Evolutionary conservation across 2,329 filamentous ascomycete species (phyloP).

Genomic region (Kalmusia sp.): DNA sequence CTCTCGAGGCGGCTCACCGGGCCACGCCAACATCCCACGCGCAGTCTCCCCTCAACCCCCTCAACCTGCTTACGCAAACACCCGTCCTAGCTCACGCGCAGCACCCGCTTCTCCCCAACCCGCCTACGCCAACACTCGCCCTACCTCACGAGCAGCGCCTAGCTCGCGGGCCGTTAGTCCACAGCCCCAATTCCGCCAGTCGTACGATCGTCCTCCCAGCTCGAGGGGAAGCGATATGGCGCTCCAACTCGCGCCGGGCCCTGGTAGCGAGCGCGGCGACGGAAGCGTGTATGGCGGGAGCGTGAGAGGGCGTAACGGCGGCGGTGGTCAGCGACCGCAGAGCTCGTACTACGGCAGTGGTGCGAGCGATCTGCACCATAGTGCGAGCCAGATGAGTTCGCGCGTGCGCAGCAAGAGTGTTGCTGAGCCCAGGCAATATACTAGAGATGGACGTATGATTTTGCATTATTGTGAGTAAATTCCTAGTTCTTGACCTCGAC

Average conservation of each 20-base stretch:
- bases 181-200: constrained; percentile 58
- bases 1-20: constrained; percentile 48
- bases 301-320: constrained; percentile 41
- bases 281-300: constrained; percentile 51
- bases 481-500: background rate
- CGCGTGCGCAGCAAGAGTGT: constrained; percentile 79
- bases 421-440: constrained; percentile 85
- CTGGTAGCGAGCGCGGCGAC: constrained; percentile 44
- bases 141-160: constrained; percentile 39
- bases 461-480: constrained; percentile 85
- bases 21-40: constrained; percentile 40
- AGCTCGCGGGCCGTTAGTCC: constrained; percentile 58
- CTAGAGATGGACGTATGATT: constrained; percentile 84
- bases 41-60: constrained; percentile 54
- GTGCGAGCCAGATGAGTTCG: constrained; percentile 48
- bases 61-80: constrained; percentile 2
- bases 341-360: constrained; percentile 52
- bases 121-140: constrained; percentile 35
- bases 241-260: constrained; percentile 51
- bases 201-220: constrained; percentile 58
- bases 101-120: constrained; percentile 46
- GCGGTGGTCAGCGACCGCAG: constrained; percentile 43
- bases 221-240: constrained; percentile 52
- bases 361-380: constrained; percentile 35
- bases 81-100: constrained; percentile 8